phyloP scores from a whole-genome alignment of 495 filamentous ascomycete species.

The Friedmanniomyces endolithicus region DNA sequence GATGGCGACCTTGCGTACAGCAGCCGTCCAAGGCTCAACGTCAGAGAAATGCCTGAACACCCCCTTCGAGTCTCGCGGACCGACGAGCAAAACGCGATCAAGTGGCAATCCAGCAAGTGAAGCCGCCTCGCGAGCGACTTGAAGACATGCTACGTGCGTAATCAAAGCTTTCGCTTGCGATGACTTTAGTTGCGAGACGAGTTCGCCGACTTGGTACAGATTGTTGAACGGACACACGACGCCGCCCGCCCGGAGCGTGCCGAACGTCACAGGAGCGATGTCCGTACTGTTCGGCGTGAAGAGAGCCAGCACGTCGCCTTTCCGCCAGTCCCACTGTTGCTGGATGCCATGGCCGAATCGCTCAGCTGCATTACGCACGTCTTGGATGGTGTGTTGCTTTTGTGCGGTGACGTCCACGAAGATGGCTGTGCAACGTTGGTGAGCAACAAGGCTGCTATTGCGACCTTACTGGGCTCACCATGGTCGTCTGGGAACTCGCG shows the following conservation, averaged over 20 bases:
- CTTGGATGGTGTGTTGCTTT: too few relatives aligned
- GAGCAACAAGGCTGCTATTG: too few relatives aligned
- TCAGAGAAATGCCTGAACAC: conserved; percentile 68
- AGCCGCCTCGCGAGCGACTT: conserved; percentile 52
- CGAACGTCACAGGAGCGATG: conserved; percentile 49
- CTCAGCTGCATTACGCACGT: conserved; percentile 46
- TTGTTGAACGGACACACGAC: conserved; percentile 74
- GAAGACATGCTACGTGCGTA: conserved; percentile 53
- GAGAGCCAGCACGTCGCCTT: conserved; percentile 43
- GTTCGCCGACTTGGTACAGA: conserved; percentile 68
- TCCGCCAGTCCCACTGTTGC: conserved; percentile 59
- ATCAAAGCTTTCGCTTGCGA: conserved; percentile 62
- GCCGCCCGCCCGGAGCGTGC: conserved; percentile 72
- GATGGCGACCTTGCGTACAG: too few relatives aligned
- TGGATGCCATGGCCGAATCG: conserved; percentile 72
- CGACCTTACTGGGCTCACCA: too few relatives aligned
- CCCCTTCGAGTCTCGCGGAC: conserved; percentile 46
- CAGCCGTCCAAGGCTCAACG: too few relatives aligned
- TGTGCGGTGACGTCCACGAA: conserved; percentile 43
- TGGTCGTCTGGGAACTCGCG: conserved; percentile 54
- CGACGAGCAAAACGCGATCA: conserved; percentile 62
- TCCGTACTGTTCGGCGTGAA: conserved; percentile 32
- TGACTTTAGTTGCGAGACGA: conserved; percentile 77
- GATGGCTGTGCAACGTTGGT: conserved; percentile 43
- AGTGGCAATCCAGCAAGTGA: conserved; percentile 50